These are phyloP conservation scores for Scedosporium boydii DNA, from an alignment of 2,329 filamentous ascomycete genomes.

Conservation along the genomic window DNA sequence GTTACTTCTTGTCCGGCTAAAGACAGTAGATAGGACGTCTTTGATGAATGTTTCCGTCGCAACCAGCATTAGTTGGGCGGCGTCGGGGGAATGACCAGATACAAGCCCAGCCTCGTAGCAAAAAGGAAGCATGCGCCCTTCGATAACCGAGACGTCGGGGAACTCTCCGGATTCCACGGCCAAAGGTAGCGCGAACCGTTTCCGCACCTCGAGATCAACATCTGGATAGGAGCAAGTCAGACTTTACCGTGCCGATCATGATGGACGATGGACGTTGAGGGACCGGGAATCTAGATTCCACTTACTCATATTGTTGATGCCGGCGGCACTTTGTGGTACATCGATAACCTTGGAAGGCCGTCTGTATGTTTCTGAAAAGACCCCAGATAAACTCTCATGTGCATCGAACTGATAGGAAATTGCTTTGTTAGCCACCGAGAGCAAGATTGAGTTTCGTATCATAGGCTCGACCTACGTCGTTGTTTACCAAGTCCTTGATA, in stretches of 20 bases:
- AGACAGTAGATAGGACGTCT: conserved; percentile 52
- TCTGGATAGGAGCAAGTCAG: conserved; percentile 29
- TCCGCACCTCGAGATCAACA: conserved; percentile 57
- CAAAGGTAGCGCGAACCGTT: conserved; percentile 53
- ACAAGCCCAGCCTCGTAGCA: conserved; percentile 57
- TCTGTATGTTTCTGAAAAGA: conserved; percentile 42
- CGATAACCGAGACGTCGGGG: conserved; percentile 53
- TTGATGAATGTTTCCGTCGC: conserved; percentile 61
- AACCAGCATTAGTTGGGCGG: conserved; percentile 53
- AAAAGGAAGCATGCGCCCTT: conserved; percentile 56
- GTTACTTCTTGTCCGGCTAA: conserved; percentile 55
- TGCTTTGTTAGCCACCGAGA: neutral
- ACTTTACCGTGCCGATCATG: neutral
- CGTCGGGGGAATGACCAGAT: conserved; percentile 49
- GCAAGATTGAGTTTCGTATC: too few species aligned
- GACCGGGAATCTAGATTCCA: conserved; percentile 8
- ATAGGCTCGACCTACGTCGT: conserved; percentile 40
- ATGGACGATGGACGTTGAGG: neutral
- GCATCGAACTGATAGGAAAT: conserved; percentile 37
- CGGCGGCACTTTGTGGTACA: conserved; percentile 56
- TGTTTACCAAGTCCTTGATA: conserved; percentile 54
- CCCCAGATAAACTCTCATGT: conserved; percentile 40
- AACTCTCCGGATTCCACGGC: conserved; percentile 62
- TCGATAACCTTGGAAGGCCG: conserved; percentile 41
- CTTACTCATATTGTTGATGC: conserved; percentile 73